Base-by-base conservation (phyloP, 805 yeast genomes). In the Crinitomyces ghanaensis region DNA sequence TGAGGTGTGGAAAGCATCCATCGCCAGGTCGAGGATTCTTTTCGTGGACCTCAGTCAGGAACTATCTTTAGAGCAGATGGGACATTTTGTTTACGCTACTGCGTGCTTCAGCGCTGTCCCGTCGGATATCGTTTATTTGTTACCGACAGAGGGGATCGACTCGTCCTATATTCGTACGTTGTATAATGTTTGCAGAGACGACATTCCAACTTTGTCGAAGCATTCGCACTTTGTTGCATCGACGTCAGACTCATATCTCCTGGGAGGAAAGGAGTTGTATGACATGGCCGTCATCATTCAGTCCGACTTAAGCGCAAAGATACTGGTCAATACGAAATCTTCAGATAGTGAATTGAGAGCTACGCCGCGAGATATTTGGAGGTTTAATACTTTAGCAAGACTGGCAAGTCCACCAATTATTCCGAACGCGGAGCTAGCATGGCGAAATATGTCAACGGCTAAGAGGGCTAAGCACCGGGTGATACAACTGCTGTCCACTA, bases 51-150 rank as follows among this genome's bases (percentile, higher is more conserved):
- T 40, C 1, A 63, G 65, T 45, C 51, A 61, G 45, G 38, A 56
- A 31, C 38, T 45, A 36, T 31, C 59, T 14, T 51, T 66, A 8
- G 65, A 61, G 28, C 49, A 50, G 23, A 50, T 59, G 32, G 63
- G 74, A 30, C 63, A 72, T 11, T 71, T 68, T 50, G 63, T 72
- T 4, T 78, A 76, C 47, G 57, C 77, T 17, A 48, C 79, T 0
- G 63, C 80, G 3, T 57, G 77, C 9, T 47, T 81, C n/a, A 67
- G 82, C 1, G 57, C 75, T 2, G 62, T 79, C 3, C 88, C 91
- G 0, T 60, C 65, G 33, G 78, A 74, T 28, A 53, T 72, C 11
- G 48, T 56, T 4, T 51, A 56, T 22, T 44, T 51, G 19, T 43
- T 63, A 16, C 57, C 57, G 4, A 19, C 19, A 48, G 56, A 9